Base-by-base conservation (phyloP, 2,329 filamentous ascomycete genomes). In the Fusarium sublunatum region DNA sequence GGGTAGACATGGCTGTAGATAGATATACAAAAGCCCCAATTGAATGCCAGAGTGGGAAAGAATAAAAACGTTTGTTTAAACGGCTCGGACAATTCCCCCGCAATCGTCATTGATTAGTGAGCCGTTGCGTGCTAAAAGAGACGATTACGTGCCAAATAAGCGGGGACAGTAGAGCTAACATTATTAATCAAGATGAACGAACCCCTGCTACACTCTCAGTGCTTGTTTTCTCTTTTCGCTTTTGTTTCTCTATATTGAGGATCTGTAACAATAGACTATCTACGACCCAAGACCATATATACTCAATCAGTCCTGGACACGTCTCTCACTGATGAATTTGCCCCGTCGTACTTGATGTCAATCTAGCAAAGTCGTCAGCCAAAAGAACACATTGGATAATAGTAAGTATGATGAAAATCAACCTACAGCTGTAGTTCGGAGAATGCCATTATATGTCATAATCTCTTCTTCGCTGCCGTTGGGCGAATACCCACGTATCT, bases 391-490 rank as follows among this genome's bases (percentile, higher is more conserved):
- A 11, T 32, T 3, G 6, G 31, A 5, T 19, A 19, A 19, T 19
- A 19, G 2, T 3, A 19, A 11, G 31, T 13, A 13, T 13, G 13
- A 32, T 3, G 11, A 13, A 13, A 10, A 32, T 6, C 5, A 0
- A 40, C 63, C 53, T 35, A 69, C 63, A 22, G 57, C 50, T n/a
- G 63, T 67, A 1, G 65, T 68, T 12, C 65, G 45, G 5, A 69
- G 48, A 15, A 69, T 69, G 4, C 66, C 65, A 10, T 69, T 69
- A 3, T 69, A 67, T 1, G 67, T 69, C 67, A 69, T 69, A 5
- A 69, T 69, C 31, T 69, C 66, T 4, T 69, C 67, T n/a, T 69
- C 66, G 2, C 67, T 69, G 0, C 51, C 66, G n/a, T 67, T 69
- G 0, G 63, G 67, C 0, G 61, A 60, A 15, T 67, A 65, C 10